Conservation (phyloP, 352 stramenopile genomes). For the Phytophthora gonapodyides region DNA sequence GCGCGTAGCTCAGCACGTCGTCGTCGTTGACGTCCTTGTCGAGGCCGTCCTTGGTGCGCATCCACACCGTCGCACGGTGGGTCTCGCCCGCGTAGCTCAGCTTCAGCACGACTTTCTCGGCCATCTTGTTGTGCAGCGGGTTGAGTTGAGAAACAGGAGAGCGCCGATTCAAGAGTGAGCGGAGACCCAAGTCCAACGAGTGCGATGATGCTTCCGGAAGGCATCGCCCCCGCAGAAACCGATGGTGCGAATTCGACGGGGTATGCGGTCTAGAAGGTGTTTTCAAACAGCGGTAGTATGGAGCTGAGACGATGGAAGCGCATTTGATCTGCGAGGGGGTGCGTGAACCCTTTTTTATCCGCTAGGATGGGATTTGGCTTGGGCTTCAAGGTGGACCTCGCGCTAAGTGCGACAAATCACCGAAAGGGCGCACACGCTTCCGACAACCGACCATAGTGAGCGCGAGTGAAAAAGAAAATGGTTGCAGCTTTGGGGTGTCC, state of each 20-base stretch:
- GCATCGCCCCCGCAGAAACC: background rate
- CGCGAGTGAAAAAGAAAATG: constrained; percentile 5
- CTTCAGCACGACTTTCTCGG: constrained; percentile 51
- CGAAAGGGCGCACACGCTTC: constrained; percentile 22
- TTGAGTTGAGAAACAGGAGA: constrained; percentile 1
- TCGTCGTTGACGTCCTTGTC: constrained; percentile 18
- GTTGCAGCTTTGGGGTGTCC: constrained; percentile 21
- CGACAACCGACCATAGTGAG: constrained; percentile 36
- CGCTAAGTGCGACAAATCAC: constrained; percentile 24
- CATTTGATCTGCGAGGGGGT: constrained; percentile 1
- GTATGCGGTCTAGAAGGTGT: constrained; percentile 5
- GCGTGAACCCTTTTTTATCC: constrained; percentile 15
- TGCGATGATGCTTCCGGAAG: constrained; percentile 20
- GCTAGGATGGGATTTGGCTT: constrained; percentile 27
- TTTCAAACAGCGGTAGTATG: background rate
- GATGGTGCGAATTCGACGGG: background rate
- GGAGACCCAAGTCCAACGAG: constrained; percentile 3
- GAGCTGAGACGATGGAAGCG: background rate
- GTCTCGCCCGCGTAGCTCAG: constrained; percentile 58
- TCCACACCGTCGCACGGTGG: constrained; percentile 44
- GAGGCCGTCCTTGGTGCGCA: constrained; percentile 17
- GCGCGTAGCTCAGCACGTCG: constrained; percentile 47
- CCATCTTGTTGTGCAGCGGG: constrained; percentile 13
- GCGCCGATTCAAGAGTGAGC: constrained; percentile 34
- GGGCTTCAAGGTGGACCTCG: constrained; percentile 41